These are phyloP conservation scores for Cephalotrichum gorgonifer DNA, from an alignment of 2,329 filamentous ascomycete species.

Conservation along the genomic window DNA sequence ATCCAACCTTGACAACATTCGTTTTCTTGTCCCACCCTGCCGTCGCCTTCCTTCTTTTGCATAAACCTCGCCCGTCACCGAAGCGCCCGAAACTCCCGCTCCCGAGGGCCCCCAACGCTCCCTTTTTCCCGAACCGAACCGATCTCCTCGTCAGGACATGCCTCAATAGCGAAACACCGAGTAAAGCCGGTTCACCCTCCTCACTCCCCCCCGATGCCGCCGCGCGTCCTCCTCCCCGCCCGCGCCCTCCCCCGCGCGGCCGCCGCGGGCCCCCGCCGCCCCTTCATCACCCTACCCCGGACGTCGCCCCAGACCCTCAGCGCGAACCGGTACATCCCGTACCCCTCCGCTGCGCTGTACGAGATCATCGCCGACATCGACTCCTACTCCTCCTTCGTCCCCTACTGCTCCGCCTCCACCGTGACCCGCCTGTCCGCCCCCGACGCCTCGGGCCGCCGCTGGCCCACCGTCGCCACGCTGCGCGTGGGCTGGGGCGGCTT, in stretches of 20 bases:
- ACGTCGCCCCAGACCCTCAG: constrained; percentile 50
- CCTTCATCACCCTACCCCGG: constrained; percentile 24
- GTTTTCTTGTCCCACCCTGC: too few relatives aligned
- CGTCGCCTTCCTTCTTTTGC: neutral
- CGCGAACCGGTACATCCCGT: constrained; percentile 67
- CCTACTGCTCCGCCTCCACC: constrained; percentile 69
- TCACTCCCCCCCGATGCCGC: neutral
- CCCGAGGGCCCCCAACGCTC: constrained; percentile 4
- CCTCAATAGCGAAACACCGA: neutral
- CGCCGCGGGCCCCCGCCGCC: constrained; percentile 19
- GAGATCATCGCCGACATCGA: constrained; percentile 79
- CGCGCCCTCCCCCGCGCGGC: neutral
- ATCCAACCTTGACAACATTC: neutral
- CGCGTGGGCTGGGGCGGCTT: constrained; percentile 78
- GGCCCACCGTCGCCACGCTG: constrained; percentile 68
- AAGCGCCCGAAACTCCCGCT: too few relatives aligned
- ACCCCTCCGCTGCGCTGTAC: constrained; percentile 63
- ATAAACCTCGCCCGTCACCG: too few relatives aligned
- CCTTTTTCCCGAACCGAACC: constrained; percentile 8
- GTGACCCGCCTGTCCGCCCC: constrained; percentile 59
- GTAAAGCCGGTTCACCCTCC: constrained; percentile 1
- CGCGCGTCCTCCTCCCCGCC: constrained; percentile 3
- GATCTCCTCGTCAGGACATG: constrained; percentile 4
- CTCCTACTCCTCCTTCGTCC: constrained; percentile 78
- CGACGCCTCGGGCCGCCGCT: constrained; percentile 31